Conservation (phyloP, 768 basidiomycete genomes). For the Tricholoma sp. region DNA sequence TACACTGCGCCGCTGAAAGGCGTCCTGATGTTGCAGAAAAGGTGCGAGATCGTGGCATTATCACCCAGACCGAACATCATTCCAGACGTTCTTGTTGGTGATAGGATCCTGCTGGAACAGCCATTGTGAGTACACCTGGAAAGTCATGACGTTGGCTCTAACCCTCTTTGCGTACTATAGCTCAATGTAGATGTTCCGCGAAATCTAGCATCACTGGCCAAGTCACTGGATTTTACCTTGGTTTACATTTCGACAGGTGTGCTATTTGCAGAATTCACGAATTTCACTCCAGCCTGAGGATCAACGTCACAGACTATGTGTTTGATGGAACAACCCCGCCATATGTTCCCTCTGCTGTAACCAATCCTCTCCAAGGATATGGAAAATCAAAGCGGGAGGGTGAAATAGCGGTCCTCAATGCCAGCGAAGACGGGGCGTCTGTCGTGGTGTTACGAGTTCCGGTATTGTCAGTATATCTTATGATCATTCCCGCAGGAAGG, state of each 20-base stretch:
- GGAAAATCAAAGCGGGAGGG: conserved; percentile 85
- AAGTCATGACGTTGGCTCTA: not conserved
- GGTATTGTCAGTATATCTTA: conserved; percentile 56
- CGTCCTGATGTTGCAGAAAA: conserved; percentile 91
- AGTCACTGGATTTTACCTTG: conserved; percentile 57
- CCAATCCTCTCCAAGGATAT: conserved; percentile 88
- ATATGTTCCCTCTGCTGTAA: conserved; percentile 65
- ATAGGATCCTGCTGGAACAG: conserved; percentile 66
- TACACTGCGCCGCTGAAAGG: conserved; percentile 95
- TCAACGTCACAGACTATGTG: conserved; percentile 68
- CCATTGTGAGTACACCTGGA: conserved; percentile 38
- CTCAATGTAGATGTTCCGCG: conserved; percentile 78
- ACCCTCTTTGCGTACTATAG: conserved; percentile 33
- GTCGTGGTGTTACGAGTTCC: conserved; percentile 82
- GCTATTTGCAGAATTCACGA: conserved; percentile 5
- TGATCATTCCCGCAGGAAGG: not conserved
- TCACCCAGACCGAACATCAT: not conserved
- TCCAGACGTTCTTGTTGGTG: not conserved
- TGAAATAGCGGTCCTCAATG: conserved; percentile 63
- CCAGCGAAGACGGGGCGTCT: conserved; percentile 47
- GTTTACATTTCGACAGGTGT: conserved; percentile 90
- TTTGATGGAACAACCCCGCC: conserved; percentile 93
- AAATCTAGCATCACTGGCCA: conserved; percentile 64
- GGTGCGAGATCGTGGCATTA: conserved; percentile 34
- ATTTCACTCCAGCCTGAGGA: not conserved